phyloP scores from a whole-genome alignment of 78 protist genomes.

The Speleostelium caveatum region DNA sequence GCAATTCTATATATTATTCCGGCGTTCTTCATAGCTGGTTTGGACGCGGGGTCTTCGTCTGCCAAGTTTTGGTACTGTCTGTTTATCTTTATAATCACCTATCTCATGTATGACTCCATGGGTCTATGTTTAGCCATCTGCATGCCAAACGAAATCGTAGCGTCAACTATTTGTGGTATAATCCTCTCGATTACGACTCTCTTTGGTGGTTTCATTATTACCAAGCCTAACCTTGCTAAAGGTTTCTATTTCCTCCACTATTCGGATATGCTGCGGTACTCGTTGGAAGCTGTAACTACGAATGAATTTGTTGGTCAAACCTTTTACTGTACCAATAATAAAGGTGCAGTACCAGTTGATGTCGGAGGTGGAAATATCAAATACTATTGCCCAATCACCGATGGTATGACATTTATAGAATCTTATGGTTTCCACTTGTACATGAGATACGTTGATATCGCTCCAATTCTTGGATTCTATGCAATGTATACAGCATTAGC shows the following conservation, averaged over 20 bases:
- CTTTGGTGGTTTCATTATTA: conserved; percentile 78
- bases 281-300: conserved; percentile 40
- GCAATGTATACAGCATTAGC: background rate
- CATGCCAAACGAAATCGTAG: conserved; percentile 68
- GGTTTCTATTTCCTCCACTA: conserved; percentile 46
- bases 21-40: conserved; percentile 29
- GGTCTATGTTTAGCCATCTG: conserved; percentile 20
- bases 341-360: conserved; percentile 37
- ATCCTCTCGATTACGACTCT: conserved; percentile 32
- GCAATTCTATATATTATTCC: conserved; percentile 35
- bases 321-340: conserved; percentile 43
- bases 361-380: background rate
- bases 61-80: conserved; percentile 41
- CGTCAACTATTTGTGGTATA: conserved; percentile 57
- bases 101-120: conserved; percentile 38
- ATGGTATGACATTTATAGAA: conserved; percentile 34
- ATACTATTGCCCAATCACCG: conserved; percentile 53
- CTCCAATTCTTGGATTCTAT: conserved; percentile 6
- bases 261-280: conserved; percentile 50
- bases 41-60: conserved; percentile 23
- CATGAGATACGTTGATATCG: conserved; percentile 22
- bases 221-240: conserved; percentile 40
- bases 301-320: conserved; percentile 31
- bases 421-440: conserved; percentile 24
- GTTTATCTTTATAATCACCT: conserved; percentile 32